Evolutionary conservation across 352 stramenopile species (phyloP), one percentile per base, ranked within the genome.

Genomic region (Globisporangium okanoganense): DNA sequence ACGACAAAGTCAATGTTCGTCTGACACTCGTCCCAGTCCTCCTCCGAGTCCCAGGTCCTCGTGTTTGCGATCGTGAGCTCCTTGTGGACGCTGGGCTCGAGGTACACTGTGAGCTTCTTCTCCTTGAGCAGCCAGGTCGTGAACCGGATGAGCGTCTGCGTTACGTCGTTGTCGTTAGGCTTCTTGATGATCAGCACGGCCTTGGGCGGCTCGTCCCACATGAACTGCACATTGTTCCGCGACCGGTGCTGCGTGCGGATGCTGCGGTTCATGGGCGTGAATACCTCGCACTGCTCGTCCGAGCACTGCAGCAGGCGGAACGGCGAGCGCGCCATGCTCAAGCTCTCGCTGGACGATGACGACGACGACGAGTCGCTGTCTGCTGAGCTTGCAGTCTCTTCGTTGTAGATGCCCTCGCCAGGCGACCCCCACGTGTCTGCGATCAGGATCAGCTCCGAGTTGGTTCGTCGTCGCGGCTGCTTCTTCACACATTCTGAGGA

Each of bases 1-100:
- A 97, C 73, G 5, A 97, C 88, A 75, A 97, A 96, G 78, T 97
- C 91, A 33, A 97, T 93, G 41, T 75, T 78, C 29, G 71, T 61
- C 69, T 96, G 85, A 25, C 76, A 82, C 12, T 90, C 73, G 18
- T 80, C 65, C 82, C 85, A 93, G 24, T 92, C 72, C 9, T 75
- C 63, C 0, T 76, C 52, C 20, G 78, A 85, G 6, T 57, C 58
- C 86, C 85, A 94, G 14, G 82, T 95, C 61, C 75, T 76, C 6
- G 82, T 87, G 31, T 70, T 61, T 0, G 79, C 53, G 38, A 94
- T 57, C 12, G 66, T 58, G 0, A 92, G 67, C 31, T 94, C 85
- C 9, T 79, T 61, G 52, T 93, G 78, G n/a, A 96, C 87, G 0
- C 55, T 20, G 0, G 84, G 86, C 63, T 96, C 88, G 3, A 96